Evolutionary conservation across 306 rosid species (phyloP).

Genomic region (Glycine latifolia): DNA sequence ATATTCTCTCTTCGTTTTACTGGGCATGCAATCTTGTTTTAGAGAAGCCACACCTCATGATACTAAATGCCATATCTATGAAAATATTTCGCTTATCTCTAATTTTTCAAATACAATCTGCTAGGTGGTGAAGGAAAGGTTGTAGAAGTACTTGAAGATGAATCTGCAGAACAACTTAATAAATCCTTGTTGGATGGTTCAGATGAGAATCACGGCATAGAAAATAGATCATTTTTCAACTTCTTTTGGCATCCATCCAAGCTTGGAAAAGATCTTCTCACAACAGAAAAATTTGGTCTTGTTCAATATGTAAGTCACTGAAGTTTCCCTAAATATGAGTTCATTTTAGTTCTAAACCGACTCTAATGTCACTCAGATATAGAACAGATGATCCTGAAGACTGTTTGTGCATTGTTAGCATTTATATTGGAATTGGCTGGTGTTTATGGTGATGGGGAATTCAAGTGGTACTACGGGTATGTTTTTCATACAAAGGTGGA

Average conservation of each 20-base stretch:
- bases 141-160: constrained; percentile 76
- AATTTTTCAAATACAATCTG: constrained; percentile 38
- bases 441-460: constrained; percentile 86
- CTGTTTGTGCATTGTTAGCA: constrained; percentile 78
- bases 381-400: constrained; percentile 89
- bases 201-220: constrained; percentile 48
- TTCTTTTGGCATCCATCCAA: constrained; percentile 62
- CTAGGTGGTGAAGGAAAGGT: constrained; percentile 82
- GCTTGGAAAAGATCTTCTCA: constrained; percentile 75
- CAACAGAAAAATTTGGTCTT: constrained; percentile 81
- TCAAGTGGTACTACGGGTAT: constrained; percentile 89
- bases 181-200: constrained; percentile 59
- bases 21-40: constrained; percentile 11
- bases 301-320: constrained; percentile 79
- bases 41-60: constrained; percentile 24
- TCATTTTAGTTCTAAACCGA: not conserved
- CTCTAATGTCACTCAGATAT: constrained; percentile 46
- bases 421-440: constrained; percentile 73
- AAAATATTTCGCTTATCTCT: constrained; percentile 12
- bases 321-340: not conserved
- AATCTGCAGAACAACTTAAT: constrained; percentile 56
- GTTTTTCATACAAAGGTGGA: constrained; percentile 42
- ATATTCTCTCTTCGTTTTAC: constrained; percentile 11
- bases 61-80: constrained; percentile 15
- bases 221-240: constrained; percentile 59